phyloP scores from a whole-genome alignment of 2,329 filamentous ascomycete genomes.

The Aureobasidium sp. region DNA sequence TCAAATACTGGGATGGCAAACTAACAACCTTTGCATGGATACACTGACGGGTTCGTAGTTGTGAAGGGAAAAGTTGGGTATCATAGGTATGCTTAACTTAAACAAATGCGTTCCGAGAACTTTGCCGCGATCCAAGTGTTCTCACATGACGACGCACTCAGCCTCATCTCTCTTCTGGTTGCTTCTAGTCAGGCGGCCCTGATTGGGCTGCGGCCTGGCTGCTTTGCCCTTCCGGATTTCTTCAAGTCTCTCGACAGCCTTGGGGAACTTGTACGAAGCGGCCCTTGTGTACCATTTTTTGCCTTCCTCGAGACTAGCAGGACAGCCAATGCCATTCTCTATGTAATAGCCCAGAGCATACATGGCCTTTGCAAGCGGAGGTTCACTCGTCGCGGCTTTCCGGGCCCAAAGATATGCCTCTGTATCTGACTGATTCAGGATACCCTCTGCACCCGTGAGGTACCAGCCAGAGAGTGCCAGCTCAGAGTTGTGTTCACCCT shows the following conservation, averaged over 20 bases:
- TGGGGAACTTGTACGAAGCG: slow-evolving; percentile 94
- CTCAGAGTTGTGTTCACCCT: slow-evolving; percentile 91
- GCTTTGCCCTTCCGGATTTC: slow-evolving; percentile 62
- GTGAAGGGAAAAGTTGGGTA: not conserved
- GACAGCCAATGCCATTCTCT: slow-evolving; percentile 84
- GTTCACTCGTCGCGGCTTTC: slow-evolving; percentile 78
- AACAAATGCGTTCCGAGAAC: not conserved
- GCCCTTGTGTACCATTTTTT: slow-evolving; percentile 98
- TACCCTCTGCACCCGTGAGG: slow-evolving; percentile 77
- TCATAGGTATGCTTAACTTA: not conserved
- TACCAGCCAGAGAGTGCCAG: slow-evolving; percentile 53
- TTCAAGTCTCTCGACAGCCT: slow-evolving; percentile 84
- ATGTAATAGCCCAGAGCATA: slow-evolving; percentile 98
- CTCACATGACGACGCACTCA: slow-evolving; percentile 75
- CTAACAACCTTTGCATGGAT: not conserved
- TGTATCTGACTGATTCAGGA: slow-evolving; percentile 84
- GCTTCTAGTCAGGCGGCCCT: slow-evolving; percentile 71
- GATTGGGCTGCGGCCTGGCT: slow-evolving; percentile 45
- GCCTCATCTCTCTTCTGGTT: slow-evolving; percentile 80
- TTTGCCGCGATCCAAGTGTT: not conserved
- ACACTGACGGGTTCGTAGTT: not conserved
- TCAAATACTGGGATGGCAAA: not conserved
- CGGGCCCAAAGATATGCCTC: slow-evolving; percentile 96
- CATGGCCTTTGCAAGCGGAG: slow-evolving; percentile 74
- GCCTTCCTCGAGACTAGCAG: slow-evolving; percentile 82